These are phyloP conservation scores for Ehretia macrophylla DNA, from an alignment of 257 asterid species.

Conservation along the genomic window DNA sequence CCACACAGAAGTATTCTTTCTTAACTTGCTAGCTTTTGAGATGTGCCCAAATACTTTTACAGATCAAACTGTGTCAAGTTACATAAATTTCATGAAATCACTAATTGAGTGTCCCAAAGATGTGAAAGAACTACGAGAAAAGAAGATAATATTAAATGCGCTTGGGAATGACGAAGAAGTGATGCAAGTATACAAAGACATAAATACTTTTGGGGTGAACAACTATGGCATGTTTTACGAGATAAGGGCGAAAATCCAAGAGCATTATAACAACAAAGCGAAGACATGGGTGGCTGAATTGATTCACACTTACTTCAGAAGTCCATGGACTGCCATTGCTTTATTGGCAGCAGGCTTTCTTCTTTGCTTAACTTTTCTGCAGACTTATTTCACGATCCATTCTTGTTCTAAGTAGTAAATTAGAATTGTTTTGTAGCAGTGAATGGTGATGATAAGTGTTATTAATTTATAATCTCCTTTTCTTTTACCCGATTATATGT, in stretches of 20 bases:
- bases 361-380: neutral
- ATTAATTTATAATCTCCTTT: no score
- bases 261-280: slow-evolving; percentile 2
- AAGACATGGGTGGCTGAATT: slow-evolving; percentile 11
- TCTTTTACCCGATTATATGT: no score
- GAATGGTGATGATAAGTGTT: no score
- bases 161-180: slow-evolving; percentile 27
- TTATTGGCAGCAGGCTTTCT: neutral
- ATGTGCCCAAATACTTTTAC: slow-evolving; percentile 1
- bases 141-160: slow-evolving; percentile 14
- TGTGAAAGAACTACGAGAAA: slow-evolving; percentile 27
- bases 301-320: neutral
- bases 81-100: slow-evolving; percentile 32
- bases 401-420: neutral
- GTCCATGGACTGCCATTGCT: neutral
- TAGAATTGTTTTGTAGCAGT: neutral
- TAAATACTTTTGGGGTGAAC: slow-evolving; percentile 1
- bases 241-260: neutral
- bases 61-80: slow-evolving; percentile 5
- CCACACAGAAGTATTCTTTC: slow-evolving; percentile 9
- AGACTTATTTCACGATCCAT: neutral
- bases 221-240: neutral
- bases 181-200: slow-evolving; percentile 1
- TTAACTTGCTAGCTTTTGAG: slow-evolving; percentile 33
- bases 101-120: slow-evolving; percentile 20